Percentiles rank a stretch among this genome's conserved stretches.
phyloP scores from a whole-genome alignment of 31 red algal species.

The Bonnemaisonia californica region DNA sequence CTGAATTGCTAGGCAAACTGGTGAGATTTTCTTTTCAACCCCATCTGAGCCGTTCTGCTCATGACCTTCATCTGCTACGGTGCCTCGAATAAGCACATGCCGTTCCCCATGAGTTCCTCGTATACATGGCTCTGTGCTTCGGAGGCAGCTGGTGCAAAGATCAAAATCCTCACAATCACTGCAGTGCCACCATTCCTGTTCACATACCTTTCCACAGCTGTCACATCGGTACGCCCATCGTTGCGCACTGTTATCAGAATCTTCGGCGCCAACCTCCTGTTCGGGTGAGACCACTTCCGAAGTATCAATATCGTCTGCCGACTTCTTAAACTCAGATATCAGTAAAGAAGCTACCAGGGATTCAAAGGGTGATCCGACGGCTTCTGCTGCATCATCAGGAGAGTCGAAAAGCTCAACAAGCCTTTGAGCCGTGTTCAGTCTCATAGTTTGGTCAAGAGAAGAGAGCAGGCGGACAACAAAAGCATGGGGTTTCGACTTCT shows the following conservation, averaged over 20 bases:
- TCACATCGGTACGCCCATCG: slow-evolving; percentile 86
- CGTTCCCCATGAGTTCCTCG: slow-evolving; percentile 29
- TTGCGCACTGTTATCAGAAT: slow-evolving; percentile 37
- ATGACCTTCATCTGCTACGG: slow-evolving; percentile 41
- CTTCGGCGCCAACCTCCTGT: slow-evolving; percentile 24
- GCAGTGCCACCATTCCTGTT: slow-evolving; percentile 89
- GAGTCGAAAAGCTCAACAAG: slow-evolving; percentile 60
- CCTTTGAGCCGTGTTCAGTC: slow-evolving; percentile 53
- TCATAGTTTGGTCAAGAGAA: slow-evolving; percentile 50
- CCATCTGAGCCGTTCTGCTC: neutral
- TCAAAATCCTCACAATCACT: slow-evolving; percentile 79
- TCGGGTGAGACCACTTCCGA: neutral
- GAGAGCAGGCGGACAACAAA: slow-evolving; percentile 40
- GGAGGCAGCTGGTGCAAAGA: slow-evolving; percentile 76
- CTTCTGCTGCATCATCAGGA: slow-evolving; percentile 11
- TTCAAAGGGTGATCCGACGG: slow-evolving; percentile 48
- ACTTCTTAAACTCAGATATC: neutral
- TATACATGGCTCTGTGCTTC: slow-evolving; percentile 30
- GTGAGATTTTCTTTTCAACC: neutral
- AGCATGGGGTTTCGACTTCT: neutral
- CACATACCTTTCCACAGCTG: slow-evolving; percentile 71
- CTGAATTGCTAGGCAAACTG: slow-evolving; percentile 24
- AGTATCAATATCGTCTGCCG: neutral
- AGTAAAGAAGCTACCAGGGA: slow-evolving; percentile 21
- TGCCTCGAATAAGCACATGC: slow-evolving; percentile 58